Base-by-base conservation (phyloP, 2,329 filamentous ascomycete genomes). In the Colletotrichum higginsianum region DNA sequence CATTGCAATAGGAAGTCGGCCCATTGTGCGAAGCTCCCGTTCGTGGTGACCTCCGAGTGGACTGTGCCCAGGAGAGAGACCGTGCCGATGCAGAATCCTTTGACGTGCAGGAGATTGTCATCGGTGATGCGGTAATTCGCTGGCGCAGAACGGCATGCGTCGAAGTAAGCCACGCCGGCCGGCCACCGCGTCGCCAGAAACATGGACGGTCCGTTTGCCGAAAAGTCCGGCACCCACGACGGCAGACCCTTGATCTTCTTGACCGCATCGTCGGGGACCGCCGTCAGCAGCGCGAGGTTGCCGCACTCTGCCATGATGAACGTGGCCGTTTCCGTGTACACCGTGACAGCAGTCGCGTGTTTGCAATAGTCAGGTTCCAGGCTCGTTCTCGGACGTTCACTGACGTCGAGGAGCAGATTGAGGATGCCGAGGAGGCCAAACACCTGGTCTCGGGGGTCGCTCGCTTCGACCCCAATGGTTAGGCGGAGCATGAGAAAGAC, bases 211-310 rank as follows among this genome's bases (percentile, higher is more conserved):
- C 67, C 67, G 21, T 44, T 62, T 35, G 67, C 55, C 11, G 73
- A 55, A 80, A 73, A 46, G 77, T 78, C 40, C 74, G 78, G 66
- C 61, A 76, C 70, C 74, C 74, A 75, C 1, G 74, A 71, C 6
- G 74, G 74, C 15, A 76, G 63, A 18, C 23, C 52, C 5, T 35
- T 6, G 13, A 66, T 21, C 6, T 61, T 35, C 64, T 50, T 76
- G 35, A 26, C 68, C 60, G 62, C 73, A 18, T 68, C 76, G 64
- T 56, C 63, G 23, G 50, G 74, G 62, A 74, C 78, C 82, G 11
- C 69, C 62, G 73, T 74, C 4, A 75, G 57, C 11, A 75, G 40
- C n/a, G 66, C 65, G 15, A 75, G 69, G 38, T 64, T 74, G 18
- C 70, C 60, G 44, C 63, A 66, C 16, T 75, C 68, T 46, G 64